phyloP scores from a whole-genome alignment of 495 filamentous ascomycete species.

The Aspergillus sclerotiicarbonarius region DNA sequence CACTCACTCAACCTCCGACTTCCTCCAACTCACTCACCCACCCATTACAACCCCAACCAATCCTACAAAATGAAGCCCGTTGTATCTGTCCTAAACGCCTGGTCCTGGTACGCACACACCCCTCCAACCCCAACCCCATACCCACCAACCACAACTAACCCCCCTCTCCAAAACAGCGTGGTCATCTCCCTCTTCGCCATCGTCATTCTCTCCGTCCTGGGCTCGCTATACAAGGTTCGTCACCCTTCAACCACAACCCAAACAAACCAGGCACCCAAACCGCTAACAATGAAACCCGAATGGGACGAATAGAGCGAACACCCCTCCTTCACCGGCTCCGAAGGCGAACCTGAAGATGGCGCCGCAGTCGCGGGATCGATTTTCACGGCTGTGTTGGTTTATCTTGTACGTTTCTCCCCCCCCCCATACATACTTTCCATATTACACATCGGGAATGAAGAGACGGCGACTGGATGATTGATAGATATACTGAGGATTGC shows the following conservation, averaged over 20 bases:
- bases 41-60: neutral
- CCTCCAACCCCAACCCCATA: neutral
- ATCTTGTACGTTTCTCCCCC: conserved; percentile 59
- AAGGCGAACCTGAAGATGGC: conserved; percentile 71
- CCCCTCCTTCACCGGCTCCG: conserved; percentile 74
- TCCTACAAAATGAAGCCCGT: conserved; percentile 85
- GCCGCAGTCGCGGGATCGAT: conserved; percentile 75
- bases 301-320: conserved; percentile 55
- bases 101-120: conserved; percentile 69
- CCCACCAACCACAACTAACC: conserved; percentile 3
- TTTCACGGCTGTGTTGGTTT: conserved; percentile 82
- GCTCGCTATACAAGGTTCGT: conserved; percentile 70
- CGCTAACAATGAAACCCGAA: neutral
- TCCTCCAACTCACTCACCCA: conserved; percentile 2
- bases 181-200: conserved; percentile 88
- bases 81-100: conserved; percentile 85
- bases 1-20: neutral
- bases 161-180: conserved; percentile 52
- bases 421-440: neutral
- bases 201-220: conserved; percentile 80
- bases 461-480: too few species aligned
- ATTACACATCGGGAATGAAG: too few species aligned
- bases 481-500: too few species aligned
- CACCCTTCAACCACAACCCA: conserved; percentile 6
- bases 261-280: conserved; percentile 1